Conservation (phyloP, 768 basidiomycete genomes). For the Collybia sp. region DNA sequence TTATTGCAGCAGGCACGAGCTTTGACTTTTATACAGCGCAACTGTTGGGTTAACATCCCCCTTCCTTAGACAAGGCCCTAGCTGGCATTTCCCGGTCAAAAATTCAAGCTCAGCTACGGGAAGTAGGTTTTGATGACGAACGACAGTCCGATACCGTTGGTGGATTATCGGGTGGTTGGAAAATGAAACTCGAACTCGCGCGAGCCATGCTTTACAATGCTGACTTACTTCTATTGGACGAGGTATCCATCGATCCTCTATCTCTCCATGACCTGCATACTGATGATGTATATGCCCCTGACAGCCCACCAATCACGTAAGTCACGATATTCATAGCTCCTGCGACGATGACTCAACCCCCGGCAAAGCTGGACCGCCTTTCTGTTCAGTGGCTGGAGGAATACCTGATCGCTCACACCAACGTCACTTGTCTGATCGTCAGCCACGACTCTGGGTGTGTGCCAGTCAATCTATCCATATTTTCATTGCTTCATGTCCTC, state of each 20-base stretch:
- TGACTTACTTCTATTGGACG: conserved; percentile 79
- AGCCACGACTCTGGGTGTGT: conserved; percentile 94
- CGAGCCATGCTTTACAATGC: conserved; percentile 97
- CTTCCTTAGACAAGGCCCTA: conserved; percentile 60
- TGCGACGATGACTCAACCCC: conserved; percentile 2
- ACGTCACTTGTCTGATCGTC: conserved; percentile 88
- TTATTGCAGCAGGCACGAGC: conserved; percentile 74
- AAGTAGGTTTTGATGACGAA: conserved; percentile 88
- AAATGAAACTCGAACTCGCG: conserved; percentile 97
- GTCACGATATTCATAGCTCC: conserved; percentile 20
- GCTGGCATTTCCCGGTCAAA: conserved; percentile 55
- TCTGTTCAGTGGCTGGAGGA: conserved; percentile 92
- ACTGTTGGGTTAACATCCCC: background rate
- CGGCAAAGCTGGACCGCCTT: conserved; percentile 61
- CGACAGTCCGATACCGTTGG: conserved; percentile 84
- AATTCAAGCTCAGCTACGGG: conserved; percentile 74
- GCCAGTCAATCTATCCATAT: conserved; percentile 3
- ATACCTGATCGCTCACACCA: conserved; percentile 75
- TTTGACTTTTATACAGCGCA: conserved; percentile 4
- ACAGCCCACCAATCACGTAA: conserved; percentile 87
- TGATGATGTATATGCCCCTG: conserved; percentile 2
- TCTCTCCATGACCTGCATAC: background rate
- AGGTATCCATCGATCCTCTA: conserved; percentile 38
- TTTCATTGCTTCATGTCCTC: conserved; percentile 8
- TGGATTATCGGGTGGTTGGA: conserved; percentile 95